Percentiles rank a stretch among this genome's conserved stretches.
Evolutionary conservation across 768 basidiomycete species (phyloP).

Genomic region (Mrakia blollopis): DNA sequence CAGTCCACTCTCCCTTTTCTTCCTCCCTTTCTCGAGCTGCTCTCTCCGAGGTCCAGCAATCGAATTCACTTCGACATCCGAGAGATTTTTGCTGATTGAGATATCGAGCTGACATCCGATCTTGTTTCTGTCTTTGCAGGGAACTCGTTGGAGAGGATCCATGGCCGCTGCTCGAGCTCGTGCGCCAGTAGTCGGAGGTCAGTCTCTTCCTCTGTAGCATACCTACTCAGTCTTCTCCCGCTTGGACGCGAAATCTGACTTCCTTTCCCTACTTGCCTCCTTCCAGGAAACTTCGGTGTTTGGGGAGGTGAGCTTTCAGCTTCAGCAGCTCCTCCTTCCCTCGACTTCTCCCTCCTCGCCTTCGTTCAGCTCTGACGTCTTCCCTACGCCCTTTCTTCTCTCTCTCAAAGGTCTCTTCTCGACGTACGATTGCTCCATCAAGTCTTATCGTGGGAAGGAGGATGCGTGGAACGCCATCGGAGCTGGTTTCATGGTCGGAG

Average conservation of each 20-base stretch:
- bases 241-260: neutral
- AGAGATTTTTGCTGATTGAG: neutral
- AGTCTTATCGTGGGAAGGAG: constrained; percentile 93
- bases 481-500: constrained; percentile 97
- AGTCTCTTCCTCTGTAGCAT: constrained; percentile 57
- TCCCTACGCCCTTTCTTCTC: neutral
- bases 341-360: neutral
- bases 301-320: constrained; percentile 57
- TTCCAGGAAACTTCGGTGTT: constrained; percentile 42
- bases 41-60: neutral
- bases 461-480: constrained; percentile 99
- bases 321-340: neutral
- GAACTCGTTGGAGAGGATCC: constrained; percentile 58
- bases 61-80: neutral
- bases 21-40: neutral
- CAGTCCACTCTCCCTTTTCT: constrained; percentile 39
- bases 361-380: neutral
- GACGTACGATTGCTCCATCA: constrained; percentile 95
- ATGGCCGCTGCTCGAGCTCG: constrained; percentile 96
- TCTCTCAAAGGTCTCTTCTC: constrained; percentile 62
- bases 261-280: neutral
- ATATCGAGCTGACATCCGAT: neutral
- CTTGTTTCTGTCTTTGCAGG: constrained; percentile 3
- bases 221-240: neutral
- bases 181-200: constrained; percentile 95